Evolutionary conservation across 139 green algal genomes (phyloP).

Genomic region (Chlorokybus atmophyticus): DNA sequence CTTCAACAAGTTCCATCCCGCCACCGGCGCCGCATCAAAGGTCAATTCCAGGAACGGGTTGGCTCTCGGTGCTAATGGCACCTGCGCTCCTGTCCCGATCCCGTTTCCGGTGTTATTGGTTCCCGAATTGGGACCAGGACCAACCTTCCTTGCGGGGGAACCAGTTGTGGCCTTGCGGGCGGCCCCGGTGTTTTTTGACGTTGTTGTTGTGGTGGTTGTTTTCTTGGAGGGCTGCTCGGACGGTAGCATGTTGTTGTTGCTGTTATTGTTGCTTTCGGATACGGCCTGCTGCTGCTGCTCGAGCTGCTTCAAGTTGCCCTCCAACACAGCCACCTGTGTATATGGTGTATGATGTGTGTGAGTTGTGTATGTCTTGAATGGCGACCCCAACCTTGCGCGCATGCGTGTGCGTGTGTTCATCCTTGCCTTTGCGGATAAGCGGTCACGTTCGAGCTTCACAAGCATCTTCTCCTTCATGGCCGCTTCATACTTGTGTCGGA

Average conservation of each 20-base stretch:
- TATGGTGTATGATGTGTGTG: not conserved
- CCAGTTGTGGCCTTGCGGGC: not conserved
- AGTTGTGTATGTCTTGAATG: not conserved
- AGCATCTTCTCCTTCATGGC: slow-evolving; percentile 78
- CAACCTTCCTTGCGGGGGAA: not conserved
- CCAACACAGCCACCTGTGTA: no score
- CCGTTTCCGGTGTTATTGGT: no score
- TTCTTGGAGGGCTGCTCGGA: no score
- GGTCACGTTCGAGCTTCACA: slow-evolving; percentile 27
- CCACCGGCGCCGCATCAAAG: slow-evolving; percentile 33
- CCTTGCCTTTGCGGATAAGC: slow-evolving; percentile 22
- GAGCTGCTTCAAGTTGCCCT: not conserved
- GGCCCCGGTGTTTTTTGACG: not conserved
- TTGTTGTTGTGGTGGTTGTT: no score
- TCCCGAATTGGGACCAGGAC: no score
- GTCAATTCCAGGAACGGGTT: slow-evolving; percentile 44
- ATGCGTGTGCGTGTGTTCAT: no score
- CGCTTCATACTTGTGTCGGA: slow-evolving; percentile 67
- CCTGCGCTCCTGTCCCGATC: no score
- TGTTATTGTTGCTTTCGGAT: no score
- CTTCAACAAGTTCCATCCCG: slow-evolving; percentile 40
- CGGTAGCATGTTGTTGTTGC: no score
- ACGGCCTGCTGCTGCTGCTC: slow-evolving; percentile 1
- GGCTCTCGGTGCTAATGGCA: no score
- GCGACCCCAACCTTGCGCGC: no score